These are phyloP conservation scores for Coemansia sp. DNA, from an alignment of 192 early-diverging fungal genomes.

Conservation along the genomic window DNA sequence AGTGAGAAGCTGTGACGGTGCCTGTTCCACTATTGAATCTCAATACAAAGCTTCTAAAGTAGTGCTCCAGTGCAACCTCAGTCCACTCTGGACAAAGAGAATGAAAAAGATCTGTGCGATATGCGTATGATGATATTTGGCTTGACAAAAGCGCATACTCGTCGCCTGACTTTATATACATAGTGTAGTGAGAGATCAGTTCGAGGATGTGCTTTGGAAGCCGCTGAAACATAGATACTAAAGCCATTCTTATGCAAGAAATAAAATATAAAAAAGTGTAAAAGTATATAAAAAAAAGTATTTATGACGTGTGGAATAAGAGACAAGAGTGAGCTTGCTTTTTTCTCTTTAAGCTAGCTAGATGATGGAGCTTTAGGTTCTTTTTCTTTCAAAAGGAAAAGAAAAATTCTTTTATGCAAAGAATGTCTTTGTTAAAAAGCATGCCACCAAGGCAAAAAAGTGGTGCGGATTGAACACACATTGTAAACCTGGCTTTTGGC, in stretches of 20 bases:
- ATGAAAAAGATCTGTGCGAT: not conserved
- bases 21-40: not conserved
- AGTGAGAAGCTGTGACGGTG: not conserved
- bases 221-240: not conserved
- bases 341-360: not conserved
- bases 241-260: not conserved
- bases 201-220: not conserved
- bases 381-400: not conserved
- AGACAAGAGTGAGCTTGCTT: not conserved
- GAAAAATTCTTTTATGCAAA: not conserved
- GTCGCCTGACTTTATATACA: not conserved
- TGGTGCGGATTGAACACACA: not conserved
- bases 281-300: not conserved
- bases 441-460: not conserved
- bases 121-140: not conserved
- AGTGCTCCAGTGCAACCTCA: not conserved
- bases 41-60: conserved; percentile 3
- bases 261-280: not conserved
- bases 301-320: not conserved
- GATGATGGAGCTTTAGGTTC: not conserved
- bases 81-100: conserved; percentile 4
- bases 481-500: not conserved
- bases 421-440: not conserved
- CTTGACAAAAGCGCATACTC: not conserved
- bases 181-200: not conserved